These are phyloP conservation scores for Flagelloscypha sp. DNA, from an alignment of 768 basidiomycete genomes.

Conservation along the genomic window DNA sequence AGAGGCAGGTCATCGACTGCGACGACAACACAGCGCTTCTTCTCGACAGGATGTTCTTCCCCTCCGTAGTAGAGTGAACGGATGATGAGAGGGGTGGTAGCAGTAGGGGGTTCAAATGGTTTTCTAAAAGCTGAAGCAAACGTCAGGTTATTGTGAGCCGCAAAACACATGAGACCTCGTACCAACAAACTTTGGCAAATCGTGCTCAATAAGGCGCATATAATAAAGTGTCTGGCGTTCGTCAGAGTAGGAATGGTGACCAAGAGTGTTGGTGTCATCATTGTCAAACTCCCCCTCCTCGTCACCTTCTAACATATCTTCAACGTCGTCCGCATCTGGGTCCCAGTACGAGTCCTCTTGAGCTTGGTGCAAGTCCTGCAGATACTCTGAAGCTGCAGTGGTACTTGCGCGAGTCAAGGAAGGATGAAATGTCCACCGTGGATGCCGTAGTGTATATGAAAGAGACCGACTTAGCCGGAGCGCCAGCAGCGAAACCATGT, in stretches of 20 bases:
- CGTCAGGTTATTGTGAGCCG: slow-evolving; percentile 6
- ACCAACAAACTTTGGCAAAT: slow-evolving; percentile 85
- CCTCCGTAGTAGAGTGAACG: slow-evolving; percentile 73
- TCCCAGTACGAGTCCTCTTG: too few species aligned
- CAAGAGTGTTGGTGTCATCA: slow-evolving; percentile 61
- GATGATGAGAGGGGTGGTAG: slow-evolving; percentile 52
- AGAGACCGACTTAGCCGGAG: too few species aligned
- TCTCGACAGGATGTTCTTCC: slow-evolving; percentile 61
- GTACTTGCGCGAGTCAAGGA: too few species aligned
- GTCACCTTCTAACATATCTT: slow-evolving; percentile 36
- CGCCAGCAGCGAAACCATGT: too few species aligned
- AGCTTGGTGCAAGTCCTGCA: not conserved
- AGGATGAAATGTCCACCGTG: too few species aligned
- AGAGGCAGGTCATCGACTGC: slow-evolving; percentile 71
- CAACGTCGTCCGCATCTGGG: slow-evolving; percentile 30
- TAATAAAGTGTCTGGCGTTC: slow-evolving; percentile 71
- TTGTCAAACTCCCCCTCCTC: slow-evolving; percentile 29
- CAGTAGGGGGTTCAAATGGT: slow-evolving; percentile 63
- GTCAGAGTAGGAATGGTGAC: slow-evolving; percentile 66
- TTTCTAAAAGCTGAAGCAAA: slow-evolving; percentile 62
- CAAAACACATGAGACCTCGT: slow-evolving; percentile 9
- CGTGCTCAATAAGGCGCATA: slow-evolving; percentile 79
- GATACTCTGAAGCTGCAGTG: too few species aligned
- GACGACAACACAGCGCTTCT: slow-evolving; percentile 67
- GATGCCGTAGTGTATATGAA: too few species aligned